Conservation (phyloP, 495 filamentous ascomycete species). For the Hypoxylon trugodes region DNA sequence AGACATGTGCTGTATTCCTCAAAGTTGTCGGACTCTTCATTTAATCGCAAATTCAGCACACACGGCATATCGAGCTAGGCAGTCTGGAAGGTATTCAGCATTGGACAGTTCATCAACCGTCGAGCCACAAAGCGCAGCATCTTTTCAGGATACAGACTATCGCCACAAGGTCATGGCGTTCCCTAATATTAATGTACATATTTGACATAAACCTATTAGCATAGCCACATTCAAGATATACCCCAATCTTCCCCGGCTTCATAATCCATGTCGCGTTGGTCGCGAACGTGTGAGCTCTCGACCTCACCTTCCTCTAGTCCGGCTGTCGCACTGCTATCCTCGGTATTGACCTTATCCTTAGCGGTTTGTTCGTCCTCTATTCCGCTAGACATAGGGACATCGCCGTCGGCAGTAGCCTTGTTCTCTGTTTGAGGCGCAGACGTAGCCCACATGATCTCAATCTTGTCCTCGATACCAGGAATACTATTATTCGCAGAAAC, state of each 20-base stretch:
- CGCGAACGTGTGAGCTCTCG: conserved; percentile 16
- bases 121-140: background rate
- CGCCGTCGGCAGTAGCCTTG: conserved; percentile 11
- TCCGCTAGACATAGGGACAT: conserved; percentile 9
- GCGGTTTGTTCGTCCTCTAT: conserved; percentile 19
- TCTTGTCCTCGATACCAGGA: conserved; percentile 72
- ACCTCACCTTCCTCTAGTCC: conserved; percentile 42
- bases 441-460: conserved; percentile 78
- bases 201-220: background rate
- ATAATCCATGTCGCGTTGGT: conserved; percentile 46
- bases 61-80: too few relatives aligned
- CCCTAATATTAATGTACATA: background rate
- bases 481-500: conserved; percentile 65
- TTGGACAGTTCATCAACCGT: too few relatives aligned
- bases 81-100: background rate
- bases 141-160: background rate
- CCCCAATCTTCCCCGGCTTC: conserved; percentile 41
- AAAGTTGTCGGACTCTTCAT: too few relatives aligned
- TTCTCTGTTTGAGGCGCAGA: conserved; percentile 30
- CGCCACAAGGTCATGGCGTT: background rate
- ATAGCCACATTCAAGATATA: conserved; percentile 1
- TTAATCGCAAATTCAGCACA: too few relatives aligned
- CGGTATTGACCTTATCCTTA: conserved; percentile 17
- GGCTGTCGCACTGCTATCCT: conserved; percentile 2
- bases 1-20: too few relatives aligned